These are phyloP conservation scores for Crithidia thermophila DNA, from an alignment of 208 protist species.

Conservation along the genomic window DNA sequence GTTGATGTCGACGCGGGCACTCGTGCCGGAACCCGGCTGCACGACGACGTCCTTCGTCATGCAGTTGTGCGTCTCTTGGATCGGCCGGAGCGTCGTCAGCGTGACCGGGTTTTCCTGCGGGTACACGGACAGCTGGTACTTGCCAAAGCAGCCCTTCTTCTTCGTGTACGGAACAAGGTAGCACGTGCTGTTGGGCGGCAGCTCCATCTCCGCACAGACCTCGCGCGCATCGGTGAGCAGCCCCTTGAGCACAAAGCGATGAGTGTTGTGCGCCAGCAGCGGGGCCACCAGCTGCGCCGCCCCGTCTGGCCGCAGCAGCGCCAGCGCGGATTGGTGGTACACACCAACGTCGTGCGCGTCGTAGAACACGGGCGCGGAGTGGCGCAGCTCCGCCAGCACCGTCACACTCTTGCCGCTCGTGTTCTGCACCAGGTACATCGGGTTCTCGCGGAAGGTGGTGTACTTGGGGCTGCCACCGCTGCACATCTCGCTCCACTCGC, in stretches of 20 bases:
- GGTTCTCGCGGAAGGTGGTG: constrained; percentile 88
- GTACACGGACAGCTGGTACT: constrained; percentile 77
- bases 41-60: constrained; percentile 40
- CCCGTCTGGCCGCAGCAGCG: constrained; percentile 69
- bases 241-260: constrained; percentile 79
- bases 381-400: constrained; percentile 73
- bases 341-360: constrained; percentile 64
- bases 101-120: constrained; percentile 55
- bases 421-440: constrained; percentile 87
- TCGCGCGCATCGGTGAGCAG: constrained; percentile 83
- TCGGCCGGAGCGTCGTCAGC: constrained; percentile 58
- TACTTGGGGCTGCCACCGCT: constrained; percentile 76
- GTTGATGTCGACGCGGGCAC: constrained; percentile 51
- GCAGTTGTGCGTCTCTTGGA: constrained; percentile 44
- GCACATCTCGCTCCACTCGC: constrained; percentile 73
- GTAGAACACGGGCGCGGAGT: constrained; percentile 50
- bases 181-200: too few relatives aligned
- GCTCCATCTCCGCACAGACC: constrained; percentile 77
- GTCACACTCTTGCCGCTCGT: constrained; percentile 63
- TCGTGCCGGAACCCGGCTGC: constrained; percentile 28
- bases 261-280: constrained; percentile 73
- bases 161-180: constrained; percentile 86
- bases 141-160: constrained; percentile 48
- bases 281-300: constrained; percentile 66
- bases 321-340: constrained; percentile 84